Evolutionary conservation across 768 basidiomycete species (phyloP).

Genomic region (Leucosporidium yakuticum): DNA sequence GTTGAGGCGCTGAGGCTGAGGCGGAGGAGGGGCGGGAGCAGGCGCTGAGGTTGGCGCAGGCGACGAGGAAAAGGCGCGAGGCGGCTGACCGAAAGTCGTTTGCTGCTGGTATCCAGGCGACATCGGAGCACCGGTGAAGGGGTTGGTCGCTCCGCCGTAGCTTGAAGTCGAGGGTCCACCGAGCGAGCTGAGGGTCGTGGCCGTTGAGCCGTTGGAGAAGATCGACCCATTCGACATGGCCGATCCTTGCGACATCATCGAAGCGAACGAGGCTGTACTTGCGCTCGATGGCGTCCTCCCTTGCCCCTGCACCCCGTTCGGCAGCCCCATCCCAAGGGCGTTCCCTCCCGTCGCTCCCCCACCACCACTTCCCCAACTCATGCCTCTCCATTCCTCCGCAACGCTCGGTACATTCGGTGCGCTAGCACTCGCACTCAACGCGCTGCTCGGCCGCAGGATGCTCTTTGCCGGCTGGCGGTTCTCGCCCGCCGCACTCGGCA

Average conservation of each 20-base stretch:
- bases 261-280: not conserved
- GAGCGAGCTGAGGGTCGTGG: not conserved
- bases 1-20: not conserved
- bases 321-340: not conserved
- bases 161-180: too few relatives aligned
- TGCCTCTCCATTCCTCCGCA: not conserved
- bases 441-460: slow-evolving; percentile 3
- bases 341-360: not conserved
- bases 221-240: not conserved
- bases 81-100: not conserved
- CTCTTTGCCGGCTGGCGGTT: not conserved
- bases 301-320: not conserved
- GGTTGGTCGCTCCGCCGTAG: too few relatives aligned
- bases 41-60: slow-evolving; percentile 8
- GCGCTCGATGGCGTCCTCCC: not conserved
- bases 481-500: not conserved
- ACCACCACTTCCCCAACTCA: not conserved
- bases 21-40: not conserved
- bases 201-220: not conserved
- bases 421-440: not conserved
- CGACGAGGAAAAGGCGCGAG: slow-evolving; percentile 16
- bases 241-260: not conserved
- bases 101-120: not conserved
- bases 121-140: not conserved
- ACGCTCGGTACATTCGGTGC: too few relatives aligned